Evolutionary conservation across 257 asterid genomes (phyloP), one percentile per base, ranked within the genome.

Genomic region (Penstemon newberryi): DNA sequence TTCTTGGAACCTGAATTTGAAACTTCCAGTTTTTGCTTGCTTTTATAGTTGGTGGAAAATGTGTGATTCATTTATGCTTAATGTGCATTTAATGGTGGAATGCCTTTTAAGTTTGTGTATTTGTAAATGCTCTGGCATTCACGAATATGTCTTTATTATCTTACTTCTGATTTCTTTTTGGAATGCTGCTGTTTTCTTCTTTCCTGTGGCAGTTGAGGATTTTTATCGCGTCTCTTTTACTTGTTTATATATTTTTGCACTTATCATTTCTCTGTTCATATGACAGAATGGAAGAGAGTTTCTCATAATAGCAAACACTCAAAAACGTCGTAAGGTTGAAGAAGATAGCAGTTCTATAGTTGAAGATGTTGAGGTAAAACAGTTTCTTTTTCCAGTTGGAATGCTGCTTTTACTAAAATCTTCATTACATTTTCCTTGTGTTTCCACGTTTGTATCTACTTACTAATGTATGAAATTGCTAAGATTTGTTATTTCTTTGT

Each of bases 291-390:
- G 88, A 77, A 88, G 81, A 67, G 93, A 87, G 47, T 94, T 80
- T 80, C 96, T 89, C 70, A 87, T 94, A 74, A 85, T 66, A 78
- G 96, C 97, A 45, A 91, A 91, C 77, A 94, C 90, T 82, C 96
- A 84, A 72, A 94, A 94, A 80, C 87, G 97, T 47, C 91, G 71
- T 15, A 94, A 86, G 79, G 84, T 87, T 60, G 92, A 83, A 47
- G 91, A 90, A 44, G 86, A 79, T 39, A 40, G 65, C 37, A 63
- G 74, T 63, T 50, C 79, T 46, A 39, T 79, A 55, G 78, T 66
- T 44, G 83, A 85, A 70, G 79, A 68, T 71, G 84, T 75, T 81
- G 96, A 93, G 96, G 97, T 93, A 78, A 60, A 66, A 15, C 60
- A 55, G n/a, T 62, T 70, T 61, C 54, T 60, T 69, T 56, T 66